Evolutionary conservation across 768 basidiomycete genomes (phyloP).

Genomic region (Leccinellum rugosiceps): DNA sequence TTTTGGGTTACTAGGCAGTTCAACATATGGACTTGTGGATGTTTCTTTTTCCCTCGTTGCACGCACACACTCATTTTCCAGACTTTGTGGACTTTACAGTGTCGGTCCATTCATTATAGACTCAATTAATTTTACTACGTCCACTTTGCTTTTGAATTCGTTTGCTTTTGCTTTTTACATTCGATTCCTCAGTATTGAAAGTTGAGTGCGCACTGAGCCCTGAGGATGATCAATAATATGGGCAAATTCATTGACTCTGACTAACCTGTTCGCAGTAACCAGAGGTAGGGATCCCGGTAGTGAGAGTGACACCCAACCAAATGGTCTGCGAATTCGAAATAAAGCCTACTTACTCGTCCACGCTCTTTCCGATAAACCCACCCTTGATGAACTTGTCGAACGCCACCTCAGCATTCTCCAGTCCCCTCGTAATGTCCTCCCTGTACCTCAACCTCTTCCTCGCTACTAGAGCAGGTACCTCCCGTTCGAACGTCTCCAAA

Average conservation of each 20-base stretch:
- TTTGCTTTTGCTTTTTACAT: neutral
- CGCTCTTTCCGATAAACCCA: conserved; percentile 6
- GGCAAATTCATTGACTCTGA: neutral
- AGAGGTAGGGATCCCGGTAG: neutral
- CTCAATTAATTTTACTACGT: neutral
- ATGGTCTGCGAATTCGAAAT: neutral
- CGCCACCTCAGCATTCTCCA: conserved; percentile 33
- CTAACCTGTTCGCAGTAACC: neutral
- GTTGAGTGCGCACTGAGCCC: neutral
- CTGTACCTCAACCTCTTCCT: conserved; percentile 44
- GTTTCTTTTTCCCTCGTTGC: neutral
- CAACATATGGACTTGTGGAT: neutral
- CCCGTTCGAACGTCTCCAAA: conserved; percentile 39
- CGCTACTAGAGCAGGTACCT: conserved; percentile 39
- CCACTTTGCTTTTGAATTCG: neutral
- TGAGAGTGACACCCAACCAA: neutral
- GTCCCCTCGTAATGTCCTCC: conserved; percentile 45
- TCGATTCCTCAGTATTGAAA: neutral
- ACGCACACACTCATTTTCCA: neutral
- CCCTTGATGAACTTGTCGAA: conserved; percentile 8
- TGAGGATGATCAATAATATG: neutral
- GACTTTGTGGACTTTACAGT: neutral
- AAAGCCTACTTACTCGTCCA: neutral
- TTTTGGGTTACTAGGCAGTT: neutral
- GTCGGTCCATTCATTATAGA: neutral